Base-by-base conservation (phyloP, 805 yeast genomes). In the Peterozyma xylosa region DNA sequence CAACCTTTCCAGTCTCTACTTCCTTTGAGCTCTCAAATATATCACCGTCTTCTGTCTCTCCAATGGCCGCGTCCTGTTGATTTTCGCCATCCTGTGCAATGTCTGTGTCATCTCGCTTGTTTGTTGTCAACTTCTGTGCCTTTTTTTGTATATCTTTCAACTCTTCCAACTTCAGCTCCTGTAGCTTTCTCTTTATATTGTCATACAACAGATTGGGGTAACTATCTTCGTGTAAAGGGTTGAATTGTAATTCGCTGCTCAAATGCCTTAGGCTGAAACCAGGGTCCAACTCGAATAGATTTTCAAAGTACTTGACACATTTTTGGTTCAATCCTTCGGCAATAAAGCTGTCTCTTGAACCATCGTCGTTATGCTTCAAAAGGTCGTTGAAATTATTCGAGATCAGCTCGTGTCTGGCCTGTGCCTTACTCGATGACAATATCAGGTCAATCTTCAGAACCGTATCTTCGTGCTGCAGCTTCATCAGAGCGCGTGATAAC, bases 221-320 rank as follows among this genome's bases (percentile, higher is more conserved):
- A 13, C 14, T 13, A 9, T 14, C 15, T 18, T 45, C 29, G 29
- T 37, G 37, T 7, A 21, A 21, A 4, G 27, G 27, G 27, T 21
- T 21, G 27, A 37, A 37, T 14, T 14, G 41, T 10, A 13, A 17
- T 41, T 40, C 30, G 9, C 47, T 44, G n/a, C 38, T 40, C 17
- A 40, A 41, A 29, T 45, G 44, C 3, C 39, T 16, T 9, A 45
- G 27, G 7, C 7, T 21, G 82, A 82, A 77, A 35, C 71, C 65
- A 17, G 67, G 64, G 41, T 73, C 58, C 9, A 45, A 37, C 16
- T 54, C 50, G 49, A 65, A 67, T 7, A 77, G 53, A 42, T 63
- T 67, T 36, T 67, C 62, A 53, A 77, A 76, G 49, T 74, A 77
- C 4, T 59, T 47, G 34, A 60, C 55, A 54, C 83, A 77, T 44